phyloP scores from a whole-genome alignment of 441 rosid species.

The Croton laevigatus region DNA sequence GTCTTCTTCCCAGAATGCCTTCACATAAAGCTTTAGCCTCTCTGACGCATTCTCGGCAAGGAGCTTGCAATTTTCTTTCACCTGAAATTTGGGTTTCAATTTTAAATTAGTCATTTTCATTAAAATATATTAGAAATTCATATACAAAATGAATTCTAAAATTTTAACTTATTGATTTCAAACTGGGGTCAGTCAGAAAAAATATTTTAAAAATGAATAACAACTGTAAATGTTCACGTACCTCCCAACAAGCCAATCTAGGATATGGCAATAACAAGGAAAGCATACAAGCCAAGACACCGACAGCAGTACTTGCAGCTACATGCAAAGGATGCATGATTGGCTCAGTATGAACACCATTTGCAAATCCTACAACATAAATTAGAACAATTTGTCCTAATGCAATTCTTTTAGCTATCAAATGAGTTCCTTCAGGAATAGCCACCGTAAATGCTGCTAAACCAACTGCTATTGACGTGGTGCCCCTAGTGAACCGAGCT shows the following conservation, averaged over 20 bases:
- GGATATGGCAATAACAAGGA: slow-evolving; percentile 74
- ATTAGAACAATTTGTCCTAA: slow-evolving; percentile 72
- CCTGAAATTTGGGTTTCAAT: no score
- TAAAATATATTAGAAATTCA: no score
- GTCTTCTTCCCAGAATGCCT: slow-evolving; percentile 55
- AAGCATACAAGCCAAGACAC: slow-evolving; percentile 59
- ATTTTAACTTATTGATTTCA: no score
- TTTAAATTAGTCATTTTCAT: no score
- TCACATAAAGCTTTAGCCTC: slow-evolving; percentile 58
- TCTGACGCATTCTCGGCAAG: slow-evolving; percentile 49
- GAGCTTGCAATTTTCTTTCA: slow-evolving; percentile 45
- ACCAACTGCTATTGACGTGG: slow-evolving; percentile 62
- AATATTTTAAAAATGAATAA: no score
- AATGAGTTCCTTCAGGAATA: slow-evolving; percentile 53
- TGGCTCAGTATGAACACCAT: slow-evolving; percentile 49
- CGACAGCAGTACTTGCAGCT: slow-evolving; percentile 73
- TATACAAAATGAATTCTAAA: no score
- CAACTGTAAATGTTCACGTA: slow-evolving; percentile 18
- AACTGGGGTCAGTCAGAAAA: no score
- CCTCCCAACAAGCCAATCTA: slow-evolving; percentile 70
- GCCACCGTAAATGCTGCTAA: slow-evolving; percentile 58
- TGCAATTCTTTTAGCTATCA: slow-evolving; percentile 67
- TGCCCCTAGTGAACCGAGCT: slow-evolving; percentile 42
- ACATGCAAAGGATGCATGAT: slow-evolving; percentile 70
- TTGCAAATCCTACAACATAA: slow-evolving; percentile 55